phyloP scores from a whole-genome alignment of 1,139 yeast genomes.

The Geotrichum restrictum region DNA sequence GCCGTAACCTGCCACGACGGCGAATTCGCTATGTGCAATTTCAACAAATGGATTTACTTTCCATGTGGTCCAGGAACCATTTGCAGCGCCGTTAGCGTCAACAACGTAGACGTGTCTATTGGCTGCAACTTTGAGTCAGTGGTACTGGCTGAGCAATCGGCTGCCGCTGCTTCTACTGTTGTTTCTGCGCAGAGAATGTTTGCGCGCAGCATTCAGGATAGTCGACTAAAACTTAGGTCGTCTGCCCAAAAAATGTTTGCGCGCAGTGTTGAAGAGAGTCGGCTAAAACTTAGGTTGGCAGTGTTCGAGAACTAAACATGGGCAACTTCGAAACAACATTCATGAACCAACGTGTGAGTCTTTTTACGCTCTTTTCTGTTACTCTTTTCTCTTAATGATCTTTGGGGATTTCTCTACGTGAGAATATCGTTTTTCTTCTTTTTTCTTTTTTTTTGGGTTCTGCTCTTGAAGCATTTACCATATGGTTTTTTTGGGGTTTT shows the following conservation, averaged over 20 bases:
- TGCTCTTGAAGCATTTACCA: not conserved
- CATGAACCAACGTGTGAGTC: no score
- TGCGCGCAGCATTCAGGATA: not conserved
- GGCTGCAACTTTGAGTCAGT: constrained; percentile 28
- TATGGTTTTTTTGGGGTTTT: not conserved
- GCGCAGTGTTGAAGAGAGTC: not conserved
- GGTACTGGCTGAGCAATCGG: constrained; percentile 12
- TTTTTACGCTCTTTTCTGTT: no score
- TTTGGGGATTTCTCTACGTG: no score
- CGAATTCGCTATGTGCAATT: constrained; percentile 24
- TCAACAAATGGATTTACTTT: constrained; percentile 52
- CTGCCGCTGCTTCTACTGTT: constrained; percentile 9
- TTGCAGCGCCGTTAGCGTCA: constrained; percentile 48
- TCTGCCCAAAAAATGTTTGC: constrained; percentile 8
- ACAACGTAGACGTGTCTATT: constrained; percentile 31
- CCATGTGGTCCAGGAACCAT: constrained; percentile 58
- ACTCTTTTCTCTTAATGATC: no score
- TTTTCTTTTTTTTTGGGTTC: not conserved
- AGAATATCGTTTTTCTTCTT: not conserved
- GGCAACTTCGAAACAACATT: no score
- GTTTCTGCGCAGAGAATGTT: constrained; percentile 5
- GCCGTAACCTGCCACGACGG: constrained; percentile 18
- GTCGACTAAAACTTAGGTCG: no score
- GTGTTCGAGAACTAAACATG: no score
- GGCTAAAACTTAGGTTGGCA: no score